Evolutionary conservation across 352 stramenopile genomes (phyloP), one percentile per base, ranked within the genome.

Genomic region (Phytophthora boehmeriae): DNA sequence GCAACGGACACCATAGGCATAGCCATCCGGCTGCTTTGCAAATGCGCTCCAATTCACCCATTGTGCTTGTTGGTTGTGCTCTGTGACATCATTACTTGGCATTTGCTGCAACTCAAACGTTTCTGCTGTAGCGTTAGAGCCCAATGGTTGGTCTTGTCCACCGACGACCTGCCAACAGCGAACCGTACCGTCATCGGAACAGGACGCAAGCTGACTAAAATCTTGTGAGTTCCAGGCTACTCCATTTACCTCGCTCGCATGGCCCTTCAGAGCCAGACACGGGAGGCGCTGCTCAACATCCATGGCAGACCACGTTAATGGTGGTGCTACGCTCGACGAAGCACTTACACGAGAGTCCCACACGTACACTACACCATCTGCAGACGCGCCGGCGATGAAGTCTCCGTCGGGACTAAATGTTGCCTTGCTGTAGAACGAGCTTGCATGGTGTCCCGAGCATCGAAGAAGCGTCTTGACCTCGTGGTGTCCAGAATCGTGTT

Each of bases 141-240:
- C 14, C 8, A 22, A 4, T 20, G 6, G 19, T 19, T 61, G 17
- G 6, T 56, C 28, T 5, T 16, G 32, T 42, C 58, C 23, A 23
- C 66, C 47, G 38, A 55, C 59, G 14, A 75, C 19, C 32, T 75
- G 68, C 80, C 80, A 89, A 42, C 45, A 66, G 2, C 78, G 75
- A 14, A 90, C 65, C 0, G 69, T 90, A 45, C 83, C 83, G 53
- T 92, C 83, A 60, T 92, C 83, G 0, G 80, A 90, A 42, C 73
- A 83, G 0, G 79, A 78, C 5, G 79, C 78, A 48, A 90, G 57
- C 45, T 76, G 60, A 13, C 63, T 75, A 44, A 80, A 86, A 54
- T 90, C 79, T 8, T 59, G 68, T 14, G 50, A 61, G 53, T 69
- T 79, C 78, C 81, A 90, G 19, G 76, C 68, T 0, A 92, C 77